A percentile compares a stretch with the other conserved stretches of the same genome.
Evolutionary conservation across 2,329 filamentous ascomycete species (phyloP).

Genomic region (Graphium sp.): DNA sequence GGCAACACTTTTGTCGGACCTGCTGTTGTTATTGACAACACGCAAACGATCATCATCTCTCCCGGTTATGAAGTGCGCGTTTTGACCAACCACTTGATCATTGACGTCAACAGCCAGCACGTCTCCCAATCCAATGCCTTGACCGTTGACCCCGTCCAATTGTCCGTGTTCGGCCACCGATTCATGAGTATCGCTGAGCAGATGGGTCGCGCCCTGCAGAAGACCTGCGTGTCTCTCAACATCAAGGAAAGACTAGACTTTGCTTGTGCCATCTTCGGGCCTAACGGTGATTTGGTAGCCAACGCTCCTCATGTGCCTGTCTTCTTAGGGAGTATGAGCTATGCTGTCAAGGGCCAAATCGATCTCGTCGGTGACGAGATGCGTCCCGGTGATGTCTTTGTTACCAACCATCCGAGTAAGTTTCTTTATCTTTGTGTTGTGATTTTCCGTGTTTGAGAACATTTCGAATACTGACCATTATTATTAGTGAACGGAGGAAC

Average conservation of each 20-base stretch:
- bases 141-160: slow-evolving; percentile 28
- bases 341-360: slow-evolving; percentile 53
- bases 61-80: slow-evolving; percentile 14
- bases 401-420: slow-evolving; percentile 17
- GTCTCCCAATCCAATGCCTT: background rate
- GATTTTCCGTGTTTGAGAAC: too few species aligned
- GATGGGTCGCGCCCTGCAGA: slow-evolving; percentile 66
- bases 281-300: slow-evolving; percentile 53
- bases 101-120: slow-evolving; percentile 10
- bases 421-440: too few species aligned
- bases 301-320: slow-evolving; percentile 64
- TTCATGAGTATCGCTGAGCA: slow-evolving; percentile 79
- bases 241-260: slow-evolving; percentile 72
- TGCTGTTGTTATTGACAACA: slow-evolving; percentile 1
- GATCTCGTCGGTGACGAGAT: slow-evolving; percentile 34
- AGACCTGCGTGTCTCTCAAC: slow-evolving; percentile 61
- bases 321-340: slow-evolving; percentile 63
- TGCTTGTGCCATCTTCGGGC: slow-evolving; percentile 65
- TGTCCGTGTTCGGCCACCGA: slow-evolving; percentile 62
- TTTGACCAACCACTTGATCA: slow-evolving; percentile 17
- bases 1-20: background rate
- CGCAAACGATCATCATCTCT: slow-evolving; percentile 56
- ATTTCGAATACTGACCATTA: too few species aligned
- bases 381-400: slow-evolving; percentile 16
- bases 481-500: slow-evolving; percentile 19